These are phyloP conservation scores for Chlorella sp. DNA, from an alignment of 139 green algal species.

Conservation along the genomic window DNA sequence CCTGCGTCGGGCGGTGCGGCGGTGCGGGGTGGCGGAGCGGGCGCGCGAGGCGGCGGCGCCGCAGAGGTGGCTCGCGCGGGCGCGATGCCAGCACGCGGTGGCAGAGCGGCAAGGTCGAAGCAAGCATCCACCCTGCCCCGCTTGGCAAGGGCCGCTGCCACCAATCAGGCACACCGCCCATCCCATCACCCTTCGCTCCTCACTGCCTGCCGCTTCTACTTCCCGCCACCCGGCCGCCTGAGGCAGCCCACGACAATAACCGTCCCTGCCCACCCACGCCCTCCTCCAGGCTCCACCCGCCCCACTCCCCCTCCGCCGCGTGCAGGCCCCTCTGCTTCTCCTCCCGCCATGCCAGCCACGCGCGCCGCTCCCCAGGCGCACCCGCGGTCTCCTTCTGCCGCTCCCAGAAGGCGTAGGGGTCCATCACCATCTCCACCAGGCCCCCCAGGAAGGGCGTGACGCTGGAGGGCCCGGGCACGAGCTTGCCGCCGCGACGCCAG, in stretches of 20 bases:
- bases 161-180: not conserved
- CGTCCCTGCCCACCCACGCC: too few relatives aligned
- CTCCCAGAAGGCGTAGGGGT: constrained; percentile 60
- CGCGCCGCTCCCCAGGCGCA: too few relatives aligned
- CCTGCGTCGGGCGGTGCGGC: not conserved
- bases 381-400: constrained; percentile 28
- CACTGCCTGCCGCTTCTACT: too few relatives aligned
- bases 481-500: constrained; percentile 31
- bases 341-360: too few relatives aligned
- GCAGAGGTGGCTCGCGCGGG: too few relatives aligned
- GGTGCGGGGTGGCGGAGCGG: not conserved
- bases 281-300: too few relatives aligned
- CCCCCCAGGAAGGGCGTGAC: constrained; percentile 74
- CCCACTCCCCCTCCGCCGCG: too few relatives aligned
- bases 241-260: too few relatives aligned
- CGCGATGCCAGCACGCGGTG: too few relatives aligned
- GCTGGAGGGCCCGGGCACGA: constrained; percentile 48
- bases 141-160: not conserved
- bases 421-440: constrained; percentile 73
- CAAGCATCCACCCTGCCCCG: not conserved
- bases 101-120: not conserved
- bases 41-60: not conserved
- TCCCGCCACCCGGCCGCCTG: too few relatives aligned
- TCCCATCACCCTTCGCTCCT: too few relatives aligned
- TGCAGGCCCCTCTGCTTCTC: too few relatives aligned